Evolutionary conservation across 768 basidiomycete species (phyloP).

Genomic region (Xerocomus spinulosus): DNA sequence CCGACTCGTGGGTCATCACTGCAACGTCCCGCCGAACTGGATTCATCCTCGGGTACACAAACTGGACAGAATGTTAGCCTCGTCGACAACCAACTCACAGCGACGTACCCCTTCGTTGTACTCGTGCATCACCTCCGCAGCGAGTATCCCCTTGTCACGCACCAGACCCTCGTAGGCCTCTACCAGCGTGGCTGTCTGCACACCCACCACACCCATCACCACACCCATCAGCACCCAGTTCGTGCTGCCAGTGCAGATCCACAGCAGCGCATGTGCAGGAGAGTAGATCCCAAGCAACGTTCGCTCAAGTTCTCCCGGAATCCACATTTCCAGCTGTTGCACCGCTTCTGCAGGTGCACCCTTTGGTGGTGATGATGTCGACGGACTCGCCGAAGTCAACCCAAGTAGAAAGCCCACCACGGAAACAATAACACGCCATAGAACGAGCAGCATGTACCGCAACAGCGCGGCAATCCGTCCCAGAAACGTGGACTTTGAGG

Average conservation of each 20-base stretch:
- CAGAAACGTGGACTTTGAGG: constrained; percentile 41
- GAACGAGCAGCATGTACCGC: constrained; percentile 31
- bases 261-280: constrained; percentile 68
- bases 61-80: constrained; percentile 40
- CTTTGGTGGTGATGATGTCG: constrained; percentile 29
- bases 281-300: constrained; percentile 73
- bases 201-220: constrained; percentile 63
- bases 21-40: constrained; percentile 73
- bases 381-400: constrained; percentile 43
- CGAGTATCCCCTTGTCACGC: constrained; percentile 71
- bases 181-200: constrained; percentile 47
- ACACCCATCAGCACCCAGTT: constrained; percentile 73
- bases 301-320: constrained; percentile 66
- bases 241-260: constrained; percentile 62
- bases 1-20: constrained; percentile 82
- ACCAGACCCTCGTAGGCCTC: constrained; percentile 54
- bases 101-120: constrained; percentile 70
- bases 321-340: constrained; percentile 79
- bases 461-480: constrained; percentile 35
- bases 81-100: neutral
- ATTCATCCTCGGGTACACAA: constrained; percentile 78
- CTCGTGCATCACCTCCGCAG: constrained; percentile 78
- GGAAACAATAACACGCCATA: constrained; percentile 50
- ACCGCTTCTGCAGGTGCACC: constrained; percentile 46
- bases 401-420: constrained; percentile 68